Base-by-base conservation (phyloP, 345 rosid genomes). In the Populus tremula region DNA sequence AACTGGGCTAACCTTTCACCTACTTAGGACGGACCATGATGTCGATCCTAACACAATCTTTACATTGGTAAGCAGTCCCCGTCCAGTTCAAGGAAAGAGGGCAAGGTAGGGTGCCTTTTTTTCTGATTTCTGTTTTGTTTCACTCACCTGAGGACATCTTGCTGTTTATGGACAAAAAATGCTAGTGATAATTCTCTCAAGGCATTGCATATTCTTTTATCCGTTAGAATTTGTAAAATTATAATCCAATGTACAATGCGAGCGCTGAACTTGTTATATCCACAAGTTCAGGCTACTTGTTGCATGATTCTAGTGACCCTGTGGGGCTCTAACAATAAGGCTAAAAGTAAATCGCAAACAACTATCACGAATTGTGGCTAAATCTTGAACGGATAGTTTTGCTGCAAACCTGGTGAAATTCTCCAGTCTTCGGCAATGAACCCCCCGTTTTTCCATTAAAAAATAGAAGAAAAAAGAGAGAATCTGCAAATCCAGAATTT, bases 51-150 rank as follows among this genome's bases (percentile, higher is more conserved):
- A 74, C 83, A 62, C 73, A 80, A 78, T 82, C 84, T 50, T 16
- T 45, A 53, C 72, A 75, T 72, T 69, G 92, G 91, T 86, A 73
- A 70, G 59, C 59, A 50, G 88, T 84, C 75, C 25, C 78, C 25
- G 75, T 89, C 90, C 76, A 2, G 27, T 6, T 54, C 63, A 13
- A 47, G n/a, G 36, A 35, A 4, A 49, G 41, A 77, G 65, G 1
- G 47, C 13, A 11, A 50, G 66, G 38, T 69, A 45, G 14, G 63
- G 36, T 33, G 67, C 35, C 66, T 25, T 49, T 25, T 49, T 69
- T 64, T 56, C 39, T 72, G 67, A 49, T n/a, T 67, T 72, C 53
- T 72, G 13, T 36, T 29, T 10, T 41, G 33, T 43, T 11, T 43
- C 47, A 7, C 45, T 5, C 36, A 2, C 25, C 43, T 23, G 25